phyloP scores from a whole-genome alignment of 2,329 filamentous ascomycete genomes.

The Calonectria pauciramosa region DNA sequence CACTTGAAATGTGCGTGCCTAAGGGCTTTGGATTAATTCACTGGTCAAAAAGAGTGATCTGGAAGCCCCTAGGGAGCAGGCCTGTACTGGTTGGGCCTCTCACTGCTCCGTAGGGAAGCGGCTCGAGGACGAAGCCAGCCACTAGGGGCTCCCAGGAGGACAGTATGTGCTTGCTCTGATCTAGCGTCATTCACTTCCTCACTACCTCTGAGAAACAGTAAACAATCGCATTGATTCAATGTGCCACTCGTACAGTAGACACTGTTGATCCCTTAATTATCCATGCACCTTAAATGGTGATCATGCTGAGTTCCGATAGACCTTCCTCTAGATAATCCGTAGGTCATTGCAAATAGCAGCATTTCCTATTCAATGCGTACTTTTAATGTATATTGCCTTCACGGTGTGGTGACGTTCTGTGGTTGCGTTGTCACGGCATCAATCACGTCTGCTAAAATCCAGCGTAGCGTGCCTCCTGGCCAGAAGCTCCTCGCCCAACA shows the following conservation, averaged over 20 bases:
- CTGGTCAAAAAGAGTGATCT: neutral
- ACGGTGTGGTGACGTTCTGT: neutral
- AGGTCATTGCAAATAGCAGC: neutral
- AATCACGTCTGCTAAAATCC: neutral
- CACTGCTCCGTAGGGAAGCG: neutral
- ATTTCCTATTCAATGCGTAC: neutral
- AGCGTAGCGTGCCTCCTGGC: neutral
- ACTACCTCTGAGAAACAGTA: accelerated
- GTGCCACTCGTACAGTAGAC: neutral
- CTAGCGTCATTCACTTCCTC: too few relatives aligned
- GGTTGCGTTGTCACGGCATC: neutral
- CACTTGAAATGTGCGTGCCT: neutral
- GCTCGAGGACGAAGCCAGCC: neutral
- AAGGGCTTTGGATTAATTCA: neutral
- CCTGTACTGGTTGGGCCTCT: neutral
- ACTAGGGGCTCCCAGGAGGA: neutral
- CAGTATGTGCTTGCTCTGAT: neutral
- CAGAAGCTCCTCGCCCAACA: conserved; percentile 1
- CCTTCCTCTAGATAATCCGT: neutral
- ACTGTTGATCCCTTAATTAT: too few relatives aligned
- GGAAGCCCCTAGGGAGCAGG: too few relatives aligned
- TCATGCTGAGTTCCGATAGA: neutral
- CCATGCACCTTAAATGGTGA: neutral
- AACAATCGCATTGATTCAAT: neutral
- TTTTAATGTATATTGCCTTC: too few relatives aligned